These are phyloP conservation scores for Coccomyxa subellipsoidea DNA, from an alignment of 163 green algal species.

Conservation along the genomic window DNA sequence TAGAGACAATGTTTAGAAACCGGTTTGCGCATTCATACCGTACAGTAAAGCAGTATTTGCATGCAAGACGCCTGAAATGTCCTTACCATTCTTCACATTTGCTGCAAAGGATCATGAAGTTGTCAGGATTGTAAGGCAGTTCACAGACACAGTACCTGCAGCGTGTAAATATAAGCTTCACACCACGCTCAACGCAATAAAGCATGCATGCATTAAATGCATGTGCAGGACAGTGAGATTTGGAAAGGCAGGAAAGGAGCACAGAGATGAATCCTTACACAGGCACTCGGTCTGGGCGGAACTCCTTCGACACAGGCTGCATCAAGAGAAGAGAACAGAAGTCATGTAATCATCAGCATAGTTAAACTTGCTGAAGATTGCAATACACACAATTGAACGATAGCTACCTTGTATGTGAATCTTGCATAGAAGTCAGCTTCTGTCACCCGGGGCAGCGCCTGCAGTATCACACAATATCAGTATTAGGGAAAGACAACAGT, in stretches of 20 bases:
- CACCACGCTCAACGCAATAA: not conserved
- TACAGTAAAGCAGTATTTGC: no score
- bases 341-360: slow-evolving; percentile 16
- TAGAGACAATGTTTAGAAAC: no score
- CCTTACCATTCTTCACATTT: slow-evolving; percentile 68
- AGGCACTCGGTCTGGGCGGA: slow-evolving; percentile 64
- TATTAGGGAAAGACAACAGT: no score
- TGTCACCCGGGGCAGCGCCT: slow-evolving; percentile 29
- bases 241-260: not conserved
- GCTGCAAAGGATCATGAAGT: slow-evolving; percentile 75
- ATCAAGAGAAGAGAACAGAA: not conserved
- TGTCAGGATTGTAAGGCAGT: slow-evolving; percentile 85
- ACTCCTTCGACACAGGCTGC: slow-evolving; percentile 52
- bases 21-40: no score
- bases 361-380: no score
- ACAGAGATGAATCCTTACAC: no score
- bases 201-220: no score
- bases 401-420: slow-evolving; percentile 61
- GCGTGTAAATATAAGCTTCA: not conserved
- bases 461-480: not conserved
- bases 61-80: no score
- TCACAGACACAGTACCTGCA: slow-evolving; percentile 78
- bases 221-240: not conserved
- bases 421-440: slow-evolving; percentile 68
- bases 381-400: no score